Percentiles rank a stretch among this genome's conserved stretches.
These are phyloP conservation scores for Zymoseptoria ardabiliae DNA, from an alignment of 2,329 filamentous ascomycete genomes.

Conservation along the genomic window DNA sequence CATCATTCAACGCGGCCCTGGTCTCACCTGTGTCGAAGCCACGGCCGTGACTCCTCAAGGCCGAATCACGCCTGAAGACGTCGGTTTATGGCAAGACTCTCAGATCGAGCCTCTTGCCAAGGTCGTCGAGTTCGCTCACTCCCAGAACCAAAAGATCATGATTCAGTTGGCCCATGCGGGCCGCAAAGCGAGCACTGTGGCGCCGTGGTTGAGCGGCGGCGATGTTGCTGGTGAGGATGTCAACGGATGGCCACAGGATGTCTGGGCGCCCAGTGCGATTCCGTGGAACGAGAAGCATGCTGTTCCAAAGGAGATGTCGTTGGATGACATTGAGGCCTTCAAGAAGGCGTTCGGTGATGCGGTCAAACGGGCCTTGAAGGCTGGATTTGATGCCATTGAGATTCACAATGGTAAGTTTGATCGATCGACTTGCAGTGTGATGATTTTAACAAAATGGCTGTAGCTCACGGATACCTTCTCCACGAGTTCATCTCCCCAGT, in stretches of 20 bases:
- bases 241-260: slow-evolving; percentile 48
- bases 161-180: slow-evolving; percentile 81
- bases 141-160: slow-evolving; percentile 66
- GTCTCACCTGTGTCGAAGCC: slow-evolving; percentile 69
- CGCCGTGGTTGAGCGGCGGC: slow-evolving; percentile 55
- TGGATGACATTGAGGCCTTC: slow-evolving; percentile 58
- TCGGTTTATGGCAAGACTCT: slow-evolving; percentile 74
- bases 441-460: slow-evolving; percentile 29
- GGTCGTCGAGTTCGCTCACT: slow-evolving; percentile 72
- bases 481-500: slow-evolving; percentile 62
- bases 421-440: neutral
- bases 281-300: slow-evolving; percentile 57
- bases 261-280: slow-evolving; percentile 52
- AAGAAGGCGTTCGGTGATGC: slow-evolving; percentile 58
- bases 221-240: slow-evolving; percentile 46
- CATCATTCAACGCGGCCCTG: slow-evolving; percentile 68
- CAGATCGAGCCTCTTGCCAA: slow-evolving; percentile 65
- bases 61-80: slow-evolving; percentile 73
- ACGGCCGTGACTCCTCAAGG: slow-evolving; percentile 68
- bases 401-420: slow-evolving; percentile 63
- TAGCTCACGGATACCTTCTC: slow-evolving; percentile 71
- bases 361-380: slow-evolving; percentile 45
- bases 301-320: slow-evolving; percentile 59
- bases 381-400: slow-evolving; percentile 72
- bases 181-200: slow-evolving; percentile 51